Evolutionary conservation across 164 flowering plant species (phyloP), one percentile per base, ranked within the genome.

Genomic region (Stephania japonica): DNA sequence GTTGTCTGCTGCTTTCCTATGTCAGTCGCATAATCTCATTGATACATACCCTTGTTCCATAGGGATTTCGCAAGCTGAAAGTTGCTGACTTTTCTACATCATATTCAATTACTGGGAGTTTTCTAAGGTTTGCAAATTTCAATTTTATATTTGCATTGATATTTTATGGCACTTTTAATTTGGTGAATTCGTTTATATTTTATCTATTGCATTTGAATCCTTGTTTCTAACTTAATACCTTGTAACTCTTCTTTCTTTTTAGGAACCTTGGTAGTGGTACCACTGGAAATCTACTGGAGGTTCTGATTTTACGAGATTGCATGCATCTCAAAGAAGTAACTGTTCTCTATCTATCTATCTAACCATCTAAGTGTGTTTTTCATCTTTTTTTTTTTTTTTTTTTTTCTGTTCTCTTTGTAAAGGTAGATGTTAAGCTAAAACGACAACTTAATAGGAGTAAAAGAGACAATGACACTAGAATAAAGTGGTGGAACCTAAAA

Each of bases 281-380:
- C 0, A 82, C 83, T 69, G 96, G 89, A 42, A 83, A 76, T 70
- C 63, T 76, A 19, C 84, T 94, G 71, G 98, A 92, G 82, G 87
- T 87, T 66, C 73, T 94, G 75, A 82, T 86, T 75, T 85, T 94
- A 80, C 86, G 98, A 63, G 98, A 94, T 71, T 94, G 97, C 85
- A 89, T 91, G 90, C 96, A 91, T 81, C 90, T 94, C 69, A 90
- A 87, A 84, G 90, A 90, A 85, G 98, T 90, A 61, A 82, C 62
- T 66, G 59, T 32, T 50, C 69, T 13, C 73, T 65, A 66, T 76
- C 75, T 41, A 26, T 24, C 64, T 59, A 21, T 59, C 64, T 59
- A 21, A 19, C 64, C 63, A 32, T 32, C 12, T 47, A 47, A 47
- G 53, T 47, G 53, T 47, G 53, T 9, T 12, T 9, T 47, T 12